phyloP scores from a whole-genome alignment of 2,329 filamentous ascomycete genomes.

The Colletotrichum sp. region DNA sequence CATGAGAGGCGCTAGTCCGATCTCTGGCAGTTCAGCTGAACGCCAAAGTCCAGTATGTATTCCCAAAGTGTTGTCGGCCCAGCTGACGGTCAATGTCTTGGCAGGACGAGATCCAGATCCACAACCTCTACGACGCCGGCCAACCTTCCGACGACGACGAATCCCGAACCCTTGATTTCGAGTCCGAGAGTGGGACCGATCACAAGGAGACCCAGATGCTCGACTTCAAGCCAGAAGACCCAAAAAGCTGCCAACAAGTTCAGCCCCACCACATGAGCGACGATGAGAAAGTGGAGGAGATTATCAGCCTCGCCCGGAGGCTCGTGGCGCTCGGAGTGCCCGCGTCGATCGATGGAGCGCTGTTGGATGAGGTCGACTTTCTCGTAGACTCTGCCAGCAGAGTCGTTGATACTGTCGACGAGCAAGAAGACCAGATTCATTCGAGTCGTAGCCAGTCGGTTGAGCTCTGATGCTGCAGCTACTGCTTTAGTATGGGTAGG shows the following conservation, averaged over 20 bases:
- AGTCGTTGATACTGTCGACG: not conserved
- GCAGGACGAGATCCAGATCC: not conserved
- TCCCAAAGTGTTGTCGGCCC: not conserved
- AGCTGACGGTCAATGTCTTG: not conserved
- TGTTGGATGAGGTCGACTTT: not conserved
- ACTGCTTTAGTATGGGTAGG: not conserved
- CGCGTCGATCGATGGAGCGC: not conserved
- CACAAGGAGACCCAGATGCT: not conserved
- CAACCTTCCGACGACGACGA: not conserved
- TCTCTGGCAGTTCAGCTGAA: not conserved
- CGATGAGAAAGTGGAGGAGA: not conserved
- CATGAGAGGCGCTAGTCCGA: not conserved
- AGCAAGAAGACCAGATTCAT: not conserved
- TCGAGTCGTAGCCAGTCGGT: not conserved
- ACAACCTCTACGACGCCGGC: not conserved
- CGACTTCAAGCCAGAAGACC: accelerated
- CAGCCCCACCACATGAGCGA: not conserved
- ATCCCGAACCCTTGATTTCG: not conserved
- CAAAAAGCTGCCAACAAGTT: not conserved
- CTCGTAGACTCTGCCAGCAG: not conserved
- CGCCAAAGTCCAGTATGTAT: not conserved
- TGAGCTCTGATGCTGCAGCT: not conserved
- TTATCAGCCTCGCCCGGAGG: not conserved
- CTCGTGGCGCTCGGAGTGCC: not conserved
- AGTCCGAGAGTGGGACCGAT: not conserved